Evolutionary conservation across 345 rosid genomes (phyloP), one percentile per base, ranked within the genome.

Genomic region (Euphorbia lathyris): DNA sequence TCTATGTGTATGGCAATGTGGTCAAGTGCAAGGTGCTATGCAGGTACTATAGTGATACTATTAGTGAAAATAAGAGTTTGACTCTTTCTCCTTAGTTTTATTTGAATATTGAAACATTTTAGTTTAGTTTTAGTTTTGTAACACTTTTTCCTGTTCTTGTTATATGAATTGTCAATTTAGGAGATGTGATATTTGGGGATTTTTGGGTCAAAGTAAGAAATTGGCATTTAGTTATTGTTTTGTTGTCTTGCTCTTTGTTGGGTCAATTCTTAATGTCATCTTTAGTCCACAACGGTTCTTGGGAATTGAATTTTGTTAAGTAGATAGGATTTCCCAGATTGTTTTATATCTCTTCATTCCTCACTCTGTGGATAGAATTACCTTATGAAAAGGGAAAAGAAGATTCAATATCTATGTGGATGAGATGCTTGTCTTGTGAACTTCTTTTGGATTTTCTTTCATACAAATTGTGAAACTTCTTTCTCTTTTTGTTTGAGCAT

Each of bases 1-100:
- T 95, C 78, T 88, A 92, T 71, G 94, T 95, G 7, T 89, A 82
- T 64, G 88, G 85, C 62, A 87, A 83, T 61, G 89, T 84, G 79
- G 82, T 95, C 78, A 92, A 90, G 88, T 90, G 97, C 85, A 89
- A 90, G 82, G 99, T 88, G 38, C 77, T 92, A 34, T 90, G 99
- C 85, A 83, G 90, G 86, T 83, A 90, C 78, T 40, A 74, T 74
- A 78, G 63, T 57, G 70, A 47, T 29, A 64, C 27, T 47, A 53
- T 29, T 27, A 59, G 40, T 26, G 59, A 51, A 40, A 57, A 68
- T 26, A 76, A 69, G 68, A 75, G 75, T 40, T 79, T 74, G 68
- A 69, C 32, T 67, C 76, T 67, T 32, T 78, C 74, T 10, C 73
- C 79, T 70, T 72, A 78, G 26, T 29, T 59, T 47, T 23, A 4